Evolutionary conservation across 441 rosid genomes (phyloP).

Genomic region (Pelargonium australe): DNA sequence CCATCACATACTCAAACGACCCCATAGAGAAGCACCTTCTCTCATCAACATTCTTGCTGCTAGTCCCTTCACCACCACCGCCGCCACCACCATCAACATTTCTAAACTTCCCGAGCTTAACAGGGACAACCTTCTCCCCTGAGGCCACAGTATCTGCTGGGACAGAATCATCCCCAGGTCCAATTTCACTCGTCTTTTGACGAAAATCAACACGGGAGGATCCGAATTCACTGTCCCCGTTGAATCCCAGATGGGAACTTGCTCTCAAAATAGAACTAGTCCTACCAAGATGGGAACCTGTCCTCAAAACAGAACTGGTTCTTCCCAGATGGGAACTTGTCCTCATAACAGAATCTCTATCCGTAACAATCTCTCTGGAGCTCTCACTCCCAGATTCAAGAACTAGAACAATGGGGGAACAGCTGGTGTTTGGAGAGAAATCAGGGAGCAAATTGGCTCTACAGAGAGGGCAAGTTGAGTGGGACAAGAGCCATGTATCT

Average conservation of each 20-base stretch:
- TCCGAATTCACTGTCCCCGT: constrained; percentile 38
- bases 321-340: constrained; percentile 23
- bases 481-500: constrained; percentile 95
- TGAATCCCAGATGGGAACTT: constrained; percentile 36
- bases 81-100: constrained; percentile 39
- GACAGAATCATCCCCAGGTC: constrained; percentile 29
- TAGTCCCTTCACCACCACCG: constrained; percentile 36
- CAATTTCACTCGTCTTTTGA: constrained; percentile 29
- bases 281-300: too few relatives aligned
- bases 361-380: constrained; percentile 56
- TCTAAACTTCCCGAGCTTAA: constrained; percentile 80
- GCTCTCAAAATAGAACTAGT: not conserved
- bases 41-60: constrained; percentile 37
- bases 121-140: constrained; percentile 54
- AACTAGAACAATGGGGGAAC: constrained; percentile 63
- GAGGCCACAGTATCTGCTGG: constrained; percentile 23
- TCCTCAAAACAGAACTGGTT: constrained; percentile 27
- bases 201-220: constrained; percentile 34
- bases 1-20: constrained; percentile 82
- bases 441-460: constrained; percentile 63
- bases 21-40: constrained; percentile 95
- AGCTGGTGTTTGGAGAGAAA: constrained; percentile 40
- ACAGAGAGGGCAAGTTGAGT: constrained; percentile 94
- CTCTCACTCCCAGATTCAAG: constrained; percentile 86
- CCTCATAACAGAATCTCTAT: constrained; percentile 27